These are phyloP conservation scores for Lentinula boryana DNA, from an alignment of 768 basidiomycete genomes.

Conservation along the genomic window DNA sequence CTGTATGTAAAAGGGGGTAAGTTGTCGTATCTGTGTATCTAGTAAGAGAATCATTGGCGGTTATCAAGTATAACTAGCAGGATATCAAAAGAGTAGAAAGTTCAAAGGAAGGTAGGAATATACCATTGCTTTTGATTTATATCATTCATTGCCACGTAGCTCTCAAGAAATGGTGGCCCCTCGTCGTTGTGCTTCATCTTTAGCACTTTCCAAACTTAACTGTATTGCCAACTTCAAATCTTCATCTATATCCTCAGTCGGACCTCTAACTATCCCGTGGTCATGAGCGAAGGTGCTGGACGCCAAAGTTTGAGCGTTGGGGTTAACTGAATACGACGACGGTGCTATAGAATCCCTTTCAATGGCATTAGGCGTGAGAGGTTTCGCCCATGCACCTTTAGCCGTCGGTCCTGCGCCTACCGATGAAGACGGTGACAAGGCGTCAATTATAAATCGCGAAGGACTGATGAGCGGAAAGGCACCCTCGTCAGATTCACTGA, in stretches of 20 bases:
- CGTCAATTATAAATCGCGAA: neutral
- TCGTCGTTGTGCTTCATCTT: constrained; percentile 46
- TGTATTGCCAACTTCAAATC: constrained; percentile 62
- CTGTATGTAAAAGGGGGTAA: too few species aligned
- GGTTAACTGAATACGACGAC: neutral
- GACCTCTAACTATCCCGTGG: neutral
- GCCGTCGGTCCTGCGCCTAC: neutral
- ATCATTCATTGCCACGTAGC: too few species aligned
- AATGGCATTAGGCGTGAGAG: neutral
- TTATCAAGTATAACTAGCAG: too few species aligned
- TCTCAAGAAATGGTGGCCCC: constrained; percentile 2
- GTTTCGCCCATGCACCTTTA: neutral
- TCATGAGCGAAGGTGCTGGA: neutral
- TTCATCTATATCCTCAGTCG: constrained; percentile 32
- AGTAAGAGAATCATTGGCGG: too few species aligned
- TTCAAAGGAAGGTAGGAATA: too few species aligned
- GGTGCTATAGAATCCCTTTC: neutral
- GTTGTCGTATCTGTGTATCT: too few species aligned
- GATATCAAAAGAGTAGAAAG: too few species aligned
- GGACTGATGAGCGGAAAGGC: neutral
- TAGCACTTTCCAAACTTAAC: constrained; percentile 43
- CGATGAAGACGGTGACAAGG: neutral
- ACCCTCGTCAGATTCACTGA: neutral
- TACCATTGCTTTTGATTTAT: too few species aligned
- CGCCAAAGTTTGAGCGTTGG: neutral